Evolutionary conservation across 495 filamentous ascomycete genomes (phyloP), one percentile per base, ranked within the genome.

Genomic region (Filosporella fistucella): DNA sequence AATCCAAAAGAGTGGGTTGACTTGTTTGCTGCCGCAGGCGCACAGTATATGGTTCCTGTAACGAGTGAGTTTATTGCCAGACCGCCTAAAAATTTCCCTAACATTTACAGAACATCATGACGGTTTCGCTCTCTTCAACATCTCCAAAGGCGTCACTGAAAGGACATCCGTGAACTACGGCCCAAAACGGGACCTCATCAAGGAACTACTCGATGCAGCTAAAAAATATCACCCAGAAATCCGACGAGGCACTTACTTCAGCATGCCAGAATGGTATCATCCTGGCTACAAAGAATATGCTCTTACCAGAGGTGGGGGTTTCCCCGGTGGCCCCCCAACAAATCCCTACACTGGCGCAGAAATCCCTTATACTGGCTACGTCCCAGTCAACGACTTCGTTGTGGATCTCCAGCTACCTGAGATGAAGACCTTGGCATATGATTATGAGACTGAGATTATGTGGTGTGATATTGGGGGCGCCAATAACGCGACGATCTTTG

Each of bases 1-100:
- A 59, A 76, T 59, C 66, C 76, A 0, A 72, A 72, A 44, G 69
- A 60, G 11, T 80, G 76, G 76, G 74, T 78, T 0, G 75, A 78
- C 50, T 64, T 78, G 1, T 72, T 80, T 52, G 67, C 67, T 0
- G 74, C 69, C 39, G 65, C 43, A 10, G 41, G 41, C 4, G 41
- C 41, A 5, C 41, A 43, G 24, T 43, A 43, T 18, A 43, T 43
- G 21, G 41, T 43, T 43, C 41, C 41, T 16, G 41, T 43, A 4
- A 29, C 41, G 14, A 43, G 21, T 43, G 14, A 8, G 38, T 43
- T 43, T 17, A 43, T 4, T n/a, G n/a, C n/a, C n/a, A n/a, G n/a
- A n/a, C n/a, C n/a, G n/a, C n/a, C n/a, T n/a, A n/a, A n/a, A n/a
- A n/a, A n/a, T n/a, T n/a, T n/a, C n/a, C n/a, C n/a, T n/a, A n/a